Evolutionary conservation across 768 basidiomycete genomes (phyloP).

Genomic region (Cyclocybe aegerita): DNA sequence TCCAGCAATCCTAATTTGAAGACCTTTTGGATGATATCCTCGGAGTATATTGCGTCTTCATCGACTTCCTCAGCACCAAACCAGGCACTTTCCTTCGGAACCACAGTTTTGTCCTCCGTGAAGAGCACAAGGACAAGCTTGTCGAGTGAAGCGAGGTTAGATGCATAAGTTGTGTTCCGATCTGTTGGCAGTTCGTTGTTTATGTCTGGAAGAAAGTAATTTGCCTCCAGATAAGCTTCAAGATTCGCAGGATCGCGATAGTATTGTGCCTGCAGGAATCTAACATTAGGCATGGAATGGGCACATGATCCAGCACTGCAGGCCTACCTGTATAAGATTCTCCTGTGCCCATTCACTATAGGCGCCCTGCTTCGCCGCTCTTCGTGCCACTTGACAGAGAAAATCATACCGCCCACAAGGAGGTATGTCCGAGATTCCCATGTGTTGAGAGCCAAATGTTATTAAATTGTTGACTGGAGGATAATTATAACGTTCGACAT

Average conservation of each 20-base stretch:
- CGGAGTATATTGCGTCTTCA: conserved; percentile 22
- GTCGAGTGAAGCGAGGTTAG: conserved; percentile 59
- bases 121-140: conserved; percentile 76
- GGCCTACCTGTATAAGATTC: conserved; percentile 67
- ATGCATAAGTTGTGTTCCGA: conserved; percentile 59
- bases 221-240: conserved; percentile 54
- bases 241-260: conserved; percentile 72
- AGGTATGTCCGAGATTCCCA: conserved; percentile 81
- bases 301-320: background rate
- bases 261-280: conserved; percentile 69
- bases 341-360: conserved; percentile 77
- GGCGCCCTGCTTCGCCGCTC: conserved; percentile 59
- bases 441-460: conserved; percentile 86
- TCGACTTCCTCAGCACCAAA: conserved; percentile 69
- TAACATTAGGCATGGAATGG: background rate
- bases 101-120: conserved; percentile 68
- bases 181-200: conserved; percentile 69
- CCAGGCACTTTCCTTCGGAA: conserved; percentile 86
- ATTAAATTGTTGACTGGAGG: conserved; percentile 80
- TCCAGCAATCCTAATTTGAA: background rate
- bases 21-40: background rate
- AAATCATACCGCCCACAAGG: conserved; percentile 63
- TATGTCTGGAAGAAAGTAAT: conserved; percentile 69
- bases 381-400: conserved; percentile 66
- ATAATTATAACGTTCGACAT: conserved; percentile 70